Conservation (phyloP, 495 filamentous ascomycete genomes). For the Xeromyces bisporus region DNA sequence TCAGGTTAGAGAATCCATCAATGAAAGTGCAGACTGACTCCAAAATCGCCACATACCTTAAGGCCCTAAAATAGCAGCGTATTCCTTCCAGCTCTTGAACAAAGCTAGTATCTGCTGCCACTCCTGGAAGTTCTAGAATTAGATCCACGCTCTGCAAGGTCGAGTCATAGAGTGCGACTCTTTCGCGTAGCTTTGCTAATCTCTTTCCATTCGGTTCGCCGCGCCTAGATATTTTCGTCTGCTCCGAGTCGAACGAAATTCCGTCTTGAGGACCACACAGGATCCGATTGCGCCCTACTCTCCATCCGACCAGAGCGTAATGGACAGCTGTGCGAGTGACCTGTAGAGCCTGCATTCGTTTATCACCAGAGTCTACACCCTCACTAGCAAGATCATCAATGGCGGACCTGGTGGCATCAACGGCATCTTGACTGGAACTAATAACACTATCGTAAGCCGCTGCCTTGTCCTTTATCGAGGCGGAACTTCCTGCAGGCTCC, state of each 20-base stretch:
- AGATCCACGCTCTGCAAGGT: constrained; percentile 80
- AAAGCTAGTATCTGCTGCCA: constrained; percentile 70
- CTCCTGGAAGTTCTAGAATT: constrained; percentile 73
- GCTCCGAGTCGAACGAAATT: constrained; percentile 38
- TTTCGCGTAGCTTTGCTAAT: constrained; percentile 66
- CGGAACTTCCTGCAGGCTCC: constrained; percentile 18
- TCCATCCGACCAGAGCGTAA: constrained; percentile 84
- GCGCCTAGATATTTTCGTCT: constrained; percentile 37
- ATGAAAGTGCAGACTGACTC: background rate
- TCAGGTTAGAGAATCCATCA: background rate
- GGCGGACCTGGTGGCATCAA: constrained; percentile 79
- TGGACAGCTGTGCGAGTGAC: constrained; percentile 86
- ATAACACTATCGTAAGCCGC: constrained; percentile 86
- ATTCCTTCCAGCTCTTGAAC: constrained; percentile 61
- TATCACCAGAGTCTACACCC: constrained; percentile 68
- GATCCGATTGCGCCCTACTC: constrained; percentile 81
- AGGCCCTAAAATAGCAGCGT: constrained; percentile 66
- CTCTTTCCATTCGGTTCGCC: constrained; percentile 47
- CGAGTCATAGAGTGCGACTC: constrained; percentile 83
- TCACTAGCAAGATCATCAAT: constrained; percentile 80
- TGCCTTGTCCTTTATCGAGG: constrained; percentile 38
- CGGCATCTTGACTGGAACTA: constrained; percentile 80
- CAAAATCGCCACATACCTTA: constrained; percentile 46
- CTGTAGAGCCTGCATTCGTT: constrained; percentile 79
- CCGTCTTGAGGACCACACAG: constrained; percentile 69